Base-by-base conservation (phyloP, 208 protist species). In the Acanthamoeba castellanii region DNA sequence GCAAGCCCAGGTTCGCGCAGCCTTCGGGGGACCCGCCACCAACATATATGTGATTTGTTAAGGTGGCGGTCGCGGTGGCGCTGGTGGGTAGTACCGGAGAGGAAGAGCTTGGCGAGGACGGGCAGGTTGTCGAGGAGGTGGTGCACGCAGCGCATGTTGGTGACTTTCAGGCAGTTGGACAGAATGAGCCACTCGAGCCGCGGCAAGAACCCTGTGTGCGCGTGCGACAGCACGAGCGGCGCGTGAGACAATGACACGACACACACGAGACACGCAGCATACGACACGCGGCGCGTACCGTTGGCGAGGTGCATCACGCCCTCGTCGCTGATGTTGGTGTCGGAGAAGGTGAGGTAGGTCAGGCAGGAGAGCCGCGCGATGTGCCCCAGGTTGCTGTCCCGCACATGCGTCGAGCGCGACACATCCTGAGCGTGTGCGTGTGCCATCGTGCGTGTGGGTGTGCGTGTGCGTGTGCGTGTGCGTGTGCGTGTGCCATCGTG, bases 51-150 rank as follows among this genome's bases (percentile, higher is more conserved):
- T 14, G 30, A 45, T 32, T 78, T 27, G 14, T 32, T 42, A 37
- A 78, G 30, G n/a, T 32, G 11, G 20, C 30, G 20, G 20, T 13
- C 11, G 32, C 20, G 70, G 20, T 66, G 25, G 59, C 14, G n/a
- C n/a, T n/a, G n/a, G n/a, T n/a, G n/a, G 20, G 25, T n/a, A 4
- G 34, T 50, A 85, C 76, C 76, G 14, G 76, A 85, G 16, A 85
- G 76, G 47, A 47, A 85, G 76, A 85, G 76, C 42, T 85, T 85
- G 45, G 76, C 18, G 42, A 85, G 76, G 42, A 30, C 76, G 45
- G 76, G 76, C 42, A 85, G 47, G 76, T 85, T 85, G 76, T 85
- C 76, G 45, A 85, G 47, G 14, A 85, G 76, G 22, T 85, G 76
- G 47, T 85, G 76, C 22, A 85, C 14, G 45, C 76, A 85, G 14